A percentile compares a stretch with the other conserved stretches of the same genome.
These are phyloP conservation scores for Linum usitatissimum DNA, from an alignment of 345 rosid species.

Conservation along the genomic window DNA sequence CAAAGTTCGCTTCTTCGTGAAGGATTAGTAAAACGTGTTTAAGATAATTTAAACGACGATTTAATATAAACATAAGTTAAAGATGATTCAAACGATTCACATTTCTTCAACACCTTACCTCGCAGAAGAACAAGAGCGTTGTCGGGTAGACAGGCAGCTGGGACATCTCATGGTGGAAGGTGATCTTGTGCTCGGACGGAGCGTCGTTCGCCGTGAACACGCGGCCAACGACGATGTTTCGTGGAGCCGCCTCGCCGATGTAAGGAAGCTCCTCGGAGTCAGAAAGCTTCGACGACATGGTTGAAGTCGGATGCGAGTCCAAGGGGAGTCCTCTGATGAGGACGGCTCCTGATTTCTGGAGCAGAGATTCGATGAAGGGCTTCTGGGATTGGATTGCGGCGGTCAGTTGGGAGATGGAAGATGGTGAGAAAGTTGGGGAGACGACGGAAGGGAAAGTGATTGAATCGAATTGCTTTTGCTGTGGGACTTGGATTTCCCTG, in stretches of 20 bases:
- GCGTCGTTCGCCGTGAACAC: conserved; percentile 91
- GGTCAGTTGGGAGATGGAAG: conserved; percentile 18
- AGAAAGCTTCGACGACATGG: conserved; percentile 71
- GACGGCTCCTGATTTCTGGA: conserved; percentile 54
- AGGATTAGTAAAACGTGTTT: no score
- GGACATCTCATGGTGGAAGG: conserved; percentile 93
- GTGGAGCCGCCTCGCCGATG: conserved; percentile 79
- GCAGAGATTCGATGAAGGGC: conserved; percentile 44
- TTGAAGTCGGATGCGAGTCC: conserved; percentile 63
- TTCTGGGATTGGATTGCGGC: conserved; percentile 32
- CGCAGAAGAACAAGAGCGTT: no score
- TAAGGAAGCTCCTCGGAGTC: conserved; percentile 87
- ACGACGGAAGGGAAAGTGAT: conserved; percentile 48
- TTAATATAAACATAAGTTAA: no score
- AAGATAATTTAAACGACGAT: no score
- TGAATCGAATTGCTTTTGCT: conserved; percentile 17
- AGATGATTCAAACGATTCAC: no score
- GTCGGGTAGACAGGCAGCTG: conserved; percentile 32
- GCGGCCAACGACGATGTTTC: conserved; percentile 63
- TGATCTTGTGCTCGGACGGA: conserved; percentile 82
- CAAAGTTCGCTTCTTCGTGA: no score
- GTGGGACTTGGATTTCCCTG: not conserved
- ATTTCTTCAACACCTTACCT: no score
- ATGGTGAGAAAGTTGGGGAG: conserved; percentile 23
- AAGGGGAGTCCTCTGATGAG: conserved; percentile 61